A percentile compares a stretch with the other conserved stretches of the same genome.
Evolutionary conservation across 768 basidiomycete species (phyloP).

Genomic region (Cubamyces lactineus): DNA sequence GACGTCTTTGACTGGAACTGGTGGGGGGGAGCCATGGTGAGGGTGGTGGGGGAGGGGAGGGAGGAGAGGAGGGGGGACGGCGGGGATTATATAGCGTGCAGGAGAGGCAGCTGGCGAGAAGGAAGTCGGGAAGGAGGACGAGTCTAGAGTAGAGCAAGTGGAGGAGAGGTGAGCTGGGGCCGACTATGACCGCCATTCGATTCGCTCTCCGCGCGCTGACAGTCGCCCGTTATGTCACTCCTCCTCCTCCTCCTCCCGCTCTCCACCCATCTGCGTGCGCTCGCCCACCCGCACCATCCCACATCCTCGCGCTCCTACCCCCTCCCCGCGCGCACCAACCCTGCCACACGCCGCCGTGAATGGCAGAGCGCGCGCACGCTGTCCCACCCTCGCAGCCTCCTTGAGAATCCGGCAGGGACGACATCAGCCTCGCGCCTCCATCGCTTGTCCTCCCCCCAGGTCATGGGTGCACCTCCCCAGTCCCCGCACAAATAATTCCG

Average conservation of each 20-base stretch:
- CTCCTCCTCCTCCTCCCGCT: not conserved
- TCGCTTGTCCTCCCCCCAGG: constrained; percentile 11
- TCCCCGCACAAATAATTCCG: not conserved
- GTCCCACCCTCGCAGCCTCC: constrained; percentile 2
- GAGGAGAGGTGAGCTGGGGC: too few species aligned
- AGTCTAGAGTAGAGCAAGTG: too few species aligned
- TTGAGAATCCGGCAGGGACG: constrained; percentile 11
- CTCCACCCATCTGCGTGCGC: not conserved
- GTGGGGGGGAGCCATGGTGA: constrained; percentile 53
- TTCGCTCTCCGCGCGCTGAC: not conserved
- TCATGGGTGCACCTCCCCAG: constrained; percentile 17
- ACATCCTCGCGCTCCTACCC: not conserved
- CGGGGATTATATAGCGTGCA: constrained; percentile 28
- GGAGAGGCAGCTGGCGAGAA: not conserved
- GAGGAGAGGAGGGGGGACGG: constrained; percentile 15
- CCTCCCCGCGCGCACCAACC: not conserved
- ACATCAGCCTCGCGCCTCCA: constrained; percentile 5
- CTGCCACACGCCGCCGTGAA: not conserved
- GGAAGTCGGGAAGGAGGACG: not conserved
- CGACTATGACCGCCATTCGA: not conserved
- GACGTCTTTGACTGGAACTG: constrained; percentile 69
- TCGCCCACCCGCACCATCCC: not conserved
- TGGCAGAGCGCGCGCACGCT: constrained; percentile 6
- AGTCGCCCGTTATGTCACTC: constrained; percentile 7
- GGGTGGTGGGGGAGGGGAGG: constrained; percentile 18